Percentiles rank a stretch among this genome's conserved stretches.
Evolutionary conservation across 1,284 basidiomycete genomes (phyloP).

Genomic region (Lentinula novae-zelandiae): DNA sequence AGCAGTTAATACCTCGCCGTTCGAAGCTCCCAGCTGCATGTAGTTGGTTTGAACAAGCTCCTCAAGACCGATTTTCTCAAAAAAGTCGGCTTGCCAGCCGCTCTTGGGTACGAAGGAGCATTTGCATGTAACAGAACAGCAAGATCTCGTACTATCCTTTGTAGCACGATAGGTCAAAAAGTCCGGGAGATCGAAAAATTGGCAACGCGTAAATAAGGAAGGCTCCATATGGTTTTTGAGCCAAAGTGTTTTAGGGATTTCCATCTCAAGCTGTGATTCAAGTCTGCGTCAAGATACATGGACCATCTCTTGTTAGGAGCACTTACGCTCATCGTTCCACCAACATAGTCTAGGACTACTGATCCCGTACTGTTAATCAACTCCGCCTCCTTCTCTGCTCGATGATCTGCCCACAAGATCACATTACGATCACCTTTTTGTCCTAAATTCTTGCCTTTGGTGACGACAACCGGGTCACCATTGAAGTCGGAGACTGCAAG

Average conservation of each 20-base stretch:
- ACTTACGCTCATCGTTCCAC: conserved; percentile 91
- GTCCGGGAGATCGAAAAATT: conserved; percentile 98
- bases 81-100: conserved; percentile 91
- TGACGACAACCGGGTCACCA: conserved; percentile 80
- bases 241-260: conserved; percentile 96
- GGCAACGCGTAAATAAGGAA: conserved; percentile 73
- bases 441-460: conserved; percentile 65
- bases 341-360: conserved; percentile 91
- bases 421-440: conserved; percentile 74
- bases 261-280: conserved; percentile 83
- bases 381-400: conserved; percentile 89
- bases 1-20: conserved; percentile 75
- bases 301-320: conserved; percentile 16
- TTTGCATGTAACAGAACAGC: conserved; percentile 95
- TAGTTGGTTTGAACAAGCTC: conserved; percentile 69
- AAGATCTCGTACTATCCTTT: conserved; percentile 73
- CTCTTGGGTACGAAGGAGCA: conserved; percentile 87
- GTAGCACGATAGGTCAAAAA: conserved; percentile 95
- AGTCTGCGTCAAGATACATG: neutral
- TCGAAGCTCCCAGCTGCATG: conserved; percentile 73
- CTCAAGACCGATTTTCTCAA: conserved; percentile 76
- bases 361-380: conserved; percentile 85
- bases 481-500: conserved; percentile 80
- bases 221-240: conserved; percentile 85
- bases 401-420: conserved; percentile 92